Evolutionary conservation across 2,329 filamentous ascomycete genomes (phyloP).

Genomic region (Plectosphaerella sp.): DNA sequence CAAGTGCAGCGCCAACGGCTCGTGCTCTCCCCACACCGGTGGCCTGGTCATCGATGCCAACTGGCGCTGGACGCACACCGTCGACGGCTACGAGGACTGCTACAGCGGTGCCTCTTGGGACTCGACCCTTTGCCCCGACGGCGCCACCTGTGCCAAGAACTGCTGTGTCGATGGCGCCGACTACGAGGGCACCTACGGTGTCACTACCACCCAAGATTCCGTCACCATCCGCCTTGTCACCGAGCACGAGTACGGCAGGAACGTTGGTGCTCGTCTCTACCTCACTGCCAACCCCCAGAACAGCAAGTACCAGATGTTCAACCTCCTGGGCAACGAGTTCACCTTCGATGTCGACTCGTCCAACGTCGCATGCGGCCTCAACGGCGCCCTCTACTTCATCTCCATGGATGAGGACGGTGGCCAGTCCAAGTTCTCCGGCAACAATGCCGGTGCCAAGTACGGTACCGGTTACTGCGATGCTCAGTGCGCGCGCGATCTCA

Average conservation of each 20-base stretch:
- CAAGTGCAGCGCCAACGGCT: conserved; percentile 44
- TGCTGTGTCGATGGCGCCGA: conserved; percentile 52
- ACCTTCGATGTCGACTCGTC: conserved; percentile 70
- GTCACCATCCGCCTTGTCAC: conserved; percentile 56
- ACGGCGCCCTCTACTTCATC: conserved; percentile 66
- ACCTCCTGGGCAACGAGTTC: conserved; percentile 63
- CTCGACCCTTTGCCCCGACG: conserved; percentile 32
- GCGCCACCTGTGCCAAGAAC: conserved; percentile 39
- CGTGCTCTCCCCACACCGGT: conserved; percentile 43
- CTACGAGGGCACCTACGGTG: conserved; percentile 48
- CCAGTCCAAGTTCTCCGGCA: conserved; percentile 40
- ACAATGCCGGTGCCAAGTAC: conserved; percentile 51
- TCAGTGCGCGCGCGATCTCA: conserved; percentile 49
- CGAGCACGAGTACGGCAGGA: conserved; percentile 39
- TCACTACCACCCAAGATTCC: conserved; percentile 43
- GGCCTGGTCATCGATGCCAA: conserved; percentile 55
- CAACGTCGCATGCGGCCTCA: conserved; percentile 63
- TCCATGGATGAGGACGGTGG: conserved; percentile 58
- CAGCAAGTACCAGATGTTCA: conserved; percentile 60
- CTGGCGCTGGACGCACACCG: conserved; percentile 56
- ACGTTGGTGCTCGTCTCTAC: conserved; percentile 55
- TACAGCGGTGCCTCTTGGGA: conserved; percentile 50
- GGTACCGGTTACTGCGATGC: conserved; percentile 53
- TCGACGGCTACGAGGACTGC: conserved; percentile 46
- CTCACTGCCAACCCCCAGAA: conserved; percentile 50